Percentiles rank a stretch among this genome's conserved stretches.
These are phyloP conservation scores for Suillus subalutaceus DNA, from an alignment of 768 basidiomycete genomes.

Conservation along the genomic window DNA sequence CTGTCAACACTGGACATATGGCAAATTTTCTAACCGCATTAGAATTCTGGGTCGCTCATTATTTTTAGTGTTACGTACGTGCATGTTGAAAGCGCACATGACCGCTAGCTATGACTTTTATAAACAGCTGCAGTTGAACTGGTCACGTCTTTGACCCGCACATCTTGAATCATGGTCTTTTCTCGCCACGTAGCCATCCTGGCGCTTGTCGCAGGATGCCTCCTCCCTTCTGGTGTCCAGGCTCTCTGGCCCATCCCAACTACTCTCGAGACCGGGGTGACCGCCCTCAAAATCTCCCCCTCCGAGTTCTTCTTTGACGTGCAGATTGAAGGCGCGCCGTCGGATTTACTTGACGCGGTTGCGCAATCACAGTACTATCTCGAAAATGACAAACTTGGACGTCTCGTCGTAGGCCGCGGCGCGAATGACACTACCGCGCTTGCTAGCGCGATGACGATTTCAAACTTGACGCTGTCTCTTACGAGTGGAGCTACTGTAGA, in stretches of 20 bases:
- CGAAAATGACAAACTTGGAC: slow-evolving; percentile 38
- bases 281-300: slow-evolving; percentile 27
- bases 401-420: slow-evolving; percentile 44
- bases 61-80: background rate
- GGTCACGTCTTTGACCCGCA: background rate
- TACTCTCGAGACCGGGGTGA: slow-evolving; percentile 26
- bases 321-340: slow-evolving; percentile 26
- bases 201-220: slow-evolving; percentile 14
- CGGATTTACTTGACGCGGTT: slow-evolving; percentile 39
- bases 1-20: background rate
- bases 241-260: slow-evolving; percentile 39
- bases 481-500: slow-evolving; percentile 15
- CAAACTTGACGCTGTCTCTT: slow-evolving; percentile 32
- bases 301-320: slow-evolving; percentile 31
- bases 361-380: slow-evolving; percentile 34
- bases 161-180: slow-evolving; percentile 6
- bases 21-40: background rate
- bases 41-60: background rate
- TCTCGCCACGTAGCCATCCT: slow-evolving; percentile 12
- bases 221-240: slow-evolving; percentile 6
- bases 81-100: background rate
- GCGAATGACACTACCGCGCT: slow-evolving; percentile 33
- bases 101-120: background rate
- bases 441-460: slow-evolving; percentile 26
- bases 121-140: background rate